Evolutionary conservation across 345 rosid species (phyloP).

Genomic region (rapeseed (Brassica napus)): DNA sequence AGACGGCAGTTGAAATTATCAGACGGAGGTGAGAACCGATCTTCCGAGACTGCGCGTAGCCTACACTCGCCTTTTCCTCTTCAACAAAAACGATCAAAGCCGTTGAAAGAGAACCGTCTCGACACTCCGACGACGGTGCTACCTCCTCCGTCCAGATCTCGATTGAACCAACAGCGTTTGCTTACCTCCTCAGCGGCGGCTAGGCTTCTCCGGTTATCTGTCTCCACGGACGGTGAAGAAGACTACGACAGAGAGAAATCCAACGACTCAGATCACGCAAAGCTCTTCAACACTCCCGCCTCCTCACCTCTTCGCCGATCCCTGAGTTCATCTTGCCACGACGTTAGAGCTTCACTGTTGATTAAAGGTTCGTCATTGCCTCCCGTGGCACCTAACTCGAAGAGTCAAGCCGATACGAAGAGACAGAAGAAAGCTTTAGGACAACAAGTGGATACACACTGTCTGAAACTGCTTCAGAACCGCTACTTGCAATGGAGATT

Average conservation of each 20-base stretch:
- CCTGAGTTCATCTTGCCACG: conserved; percentile 21
- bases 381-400: conserved; percentile 51
- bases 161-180: conserved; percentile 30
- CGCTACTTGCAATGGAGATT: conserved; percentile 80
- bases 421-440: conserved; percentile 49
- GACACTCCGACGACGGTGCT: conserved; percentile 35
- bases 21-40: conserved; percentile 54
- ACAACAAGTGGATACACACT: conserved; percentile 65
- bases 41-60: conserved; percentile 47
- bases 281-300: conserved; percentile 14
- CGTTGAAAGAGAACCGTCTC: conserved; percentile 39
- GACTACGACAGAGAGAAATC: conserved; percentile 9
- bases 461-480: conserved; percentile 64
- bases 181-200: conserved; percentile 53
- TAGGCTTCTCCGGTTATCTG: conserved; percentile 55
- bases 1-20: conserved; percentile 44
- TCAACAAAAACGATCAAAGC: conserved; percentile 35
- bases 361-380: conserved; percentile 55
- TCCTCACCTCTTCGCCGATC: conserved; percentile 37
- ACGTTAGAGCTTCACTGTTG: conserved; percentile 25
- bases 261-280: conserved; percentile 24
- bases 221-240: conserved; percentile 25
- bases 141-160: conserved; percentile 39
- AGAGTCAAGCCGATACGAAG: conserved; percentile 44
- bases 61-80: conserved; percentile 51